Evolutionary conservation across 2,329 filamentous ascomycete species (phyloP).

Genomic region (Trichoderma sp.): DNA sequence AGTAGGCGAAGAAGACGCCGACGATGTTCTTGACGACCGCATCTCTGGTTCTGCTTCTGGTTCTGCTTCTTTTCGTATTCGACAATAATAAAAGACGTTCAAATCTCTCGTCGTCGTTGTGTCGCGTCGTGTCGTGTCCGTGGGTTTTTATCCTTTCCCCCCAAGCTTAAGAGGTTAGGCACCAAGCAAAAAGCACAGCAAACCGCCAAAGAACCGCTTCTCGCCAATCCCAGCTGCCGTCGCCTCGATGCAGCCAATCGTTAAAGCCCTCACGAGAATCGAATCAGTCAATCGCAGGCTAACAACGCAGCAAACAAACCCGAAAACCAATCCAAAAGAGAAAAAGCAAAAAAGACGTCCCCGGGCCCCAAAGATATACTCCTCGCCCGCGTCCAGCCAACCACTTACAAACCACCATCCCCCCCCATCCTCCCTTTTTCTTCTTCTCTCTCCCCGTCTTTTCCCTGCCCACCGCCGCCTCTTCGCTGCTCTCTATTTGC

Average conservation of each 20-base stretch:
- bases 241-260: not conserved
- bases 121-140: not conserved
- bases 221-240: not conserved
- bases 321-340: not conserved
- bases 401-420: not conserved
- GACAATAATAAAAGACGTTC: not conserved
- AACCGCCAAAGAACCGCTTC: not conserved
- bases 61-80: not conserved
- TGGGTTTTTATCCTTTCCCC: not conserved
- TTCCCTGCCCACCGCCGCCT: not conserved
- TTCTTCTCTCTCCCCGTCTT: not conserved
- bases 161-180: slow-evolving; percentile 13
- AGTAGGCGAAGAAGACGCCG: slow-evolving; percentile 5
- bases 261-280: not conserved
- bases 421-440: not conserved
- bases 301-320: slow-evolving; percentile 1
- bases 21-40: slow-evolving; percentile 6
- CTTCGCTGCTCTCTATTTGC: not conserved
- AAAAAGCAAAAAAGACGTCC: not conserved
- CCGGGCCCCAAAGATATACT: not conserved
- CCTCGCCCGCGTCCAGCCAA: not conserved
- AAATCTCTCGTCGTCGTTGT: not conserved
- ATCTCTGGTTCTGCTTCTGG: not conserved
- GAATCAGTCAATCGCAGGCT: not conserved
- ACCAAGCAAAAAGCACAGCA: not conserved